Conservation (phyloP, 257 asterid genomes). For the Capsicum rhomboideum region DNA sequence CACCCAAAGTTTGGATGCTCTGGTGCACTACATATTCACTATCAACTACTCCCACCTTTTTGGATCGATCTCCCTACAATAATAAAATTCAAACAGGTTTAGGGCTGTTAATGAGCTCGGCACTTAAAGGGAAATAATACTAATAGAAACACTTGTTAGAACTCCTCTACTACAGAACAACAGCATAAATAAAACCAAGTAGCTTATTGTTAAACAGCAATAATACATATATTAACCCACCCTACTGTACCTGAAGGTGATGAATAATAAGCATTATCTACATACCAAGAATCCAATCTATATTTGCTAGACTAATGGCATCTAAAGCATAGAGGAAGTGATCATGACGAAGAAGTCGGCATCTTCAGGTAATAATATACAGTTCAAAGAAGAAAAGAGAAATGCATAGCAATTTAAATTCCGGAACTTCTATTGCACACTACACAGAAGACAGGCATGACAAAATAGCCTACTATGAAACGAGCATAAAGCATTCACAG, state of each 20-base stretch:
- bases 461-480: background rate
- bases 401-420: background rate
- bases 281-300: background rate
- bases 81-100: background rate
- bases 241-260: no score
- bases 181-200: background rate
- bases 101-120: background rate
- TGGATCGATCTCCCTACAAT: conserved; percentile 74
- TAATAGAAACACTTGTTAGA: background rate
- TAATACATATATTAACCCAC: background rate
- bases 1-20: conserved; percentile 94
- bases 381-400: background rate
- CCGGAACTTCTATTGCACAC: background rate
- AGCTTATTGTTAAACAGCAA: background rate
- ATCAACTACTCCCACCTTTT: conserved; percentile 92
- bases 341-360: background rate
- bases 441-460: background rate
- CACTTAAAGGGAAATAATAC: background rate
- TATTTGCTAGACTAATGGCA: background rate
- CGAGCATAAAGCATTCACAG: background rate
- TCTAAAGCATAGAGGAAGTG: background rate
- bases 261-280: background rate
- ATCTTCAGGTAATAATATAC: background rate
- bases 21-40: conserved; percentile 91
- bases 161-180: background rate